phyloP scores from a whole-genome alignment of 768 basidiomycete genomes.

The Hygrocybe punicea region DNA sequence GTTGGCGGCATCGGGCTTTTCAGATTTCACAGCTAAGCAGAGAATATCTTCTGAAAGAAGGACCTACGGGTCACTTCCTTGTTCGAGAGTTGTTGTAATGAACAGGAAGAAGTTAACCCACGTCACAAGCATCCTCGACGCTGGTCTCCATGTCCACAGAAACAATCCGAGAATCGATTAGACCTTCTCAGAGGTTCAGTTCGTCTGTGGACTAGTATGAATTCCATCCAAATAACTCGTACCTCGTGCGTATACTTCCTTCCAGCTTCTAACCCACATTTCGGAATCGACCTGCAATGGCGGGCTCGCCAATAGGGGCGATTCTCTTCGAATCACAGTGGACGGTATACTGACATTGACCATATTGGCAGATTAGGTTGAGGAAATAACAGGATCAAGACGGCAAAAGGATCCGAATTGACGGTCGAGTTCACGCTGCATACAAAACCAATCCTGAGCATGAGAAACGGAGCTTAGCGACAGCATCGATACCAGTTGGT shows the following conservation, averaged over 20 bases:
- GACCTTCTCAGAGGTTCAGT: slow-evolving; percentile 40
- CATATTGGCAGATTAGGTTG: background rate
- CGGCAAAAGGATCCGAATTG: too few relatives aligned
- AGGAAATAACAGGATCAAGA: too few relatives aligned
- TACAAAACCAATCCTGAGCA: too few relatives aligned
- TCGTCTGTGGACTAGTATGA: background rate
- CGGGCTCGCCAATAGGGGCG: slow-evolving; percentile 16
- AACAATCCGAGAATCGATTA: slow-evolving; percentile 67
- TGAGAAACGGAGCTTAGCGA: too few relatives aligned
- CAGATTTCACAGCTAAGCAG: slow-evolving; percentile 60
- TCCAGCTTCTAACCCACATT: slow-evolving; percentile 61
- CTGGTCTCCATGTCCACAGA: slow-evolving; percentile 64
- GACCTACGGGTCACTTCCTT: slow-evolving; percentile 36
- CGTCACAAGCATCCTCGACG: slow-evolving; percentile 83
- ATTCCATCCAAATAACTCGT: slow-evolving; percentile 9
- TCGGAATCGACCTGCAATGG: slow-evolving; percentile 30
- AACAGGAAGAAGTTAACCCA: slow-evolving; percentile 30
- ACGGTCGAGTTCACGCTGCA: too few relatives aligned
- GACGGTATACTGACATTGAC: slow-evolving; percentile 14
- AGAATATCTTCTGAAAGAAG: slow-evolving; percentile 59
- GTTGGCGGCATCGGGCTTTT: slow-evolving; percentile 22
- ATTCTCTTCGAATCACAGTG: slow-evolving; percentile 19
- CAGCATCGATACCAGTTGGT: too few relatives aligned
- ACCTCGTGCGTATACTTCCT: slow-evolving; percentile 56
- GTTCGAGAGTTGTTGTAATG: slow-evolving; percentile 3